Evolutionary conservation across 1,284 basidiomycete genomes (phyloP).

Genomic region (Calocybe gambosa): DNA sequence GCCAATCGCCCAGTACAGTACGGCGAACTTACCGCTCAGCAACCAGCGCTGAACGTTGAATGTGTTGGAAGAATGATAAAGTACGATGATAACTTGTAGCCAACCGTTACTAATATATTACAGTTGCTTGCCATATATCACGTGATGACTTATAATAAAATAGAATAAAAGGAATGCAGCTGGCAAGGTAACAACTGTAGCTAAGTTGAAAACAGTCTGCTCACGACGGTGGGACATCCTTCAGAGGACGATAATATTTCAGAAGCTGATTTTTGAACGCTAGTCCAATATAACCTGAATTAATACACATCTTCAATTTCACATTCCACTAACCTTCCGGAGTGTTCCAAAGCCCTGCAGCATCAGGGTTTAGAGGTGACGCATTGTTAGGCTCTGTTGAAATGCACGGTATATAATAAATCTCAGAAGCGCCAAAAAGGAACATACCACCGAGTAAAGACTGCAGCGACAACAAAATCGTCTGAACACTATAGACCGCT

Average conservation of each 20-base stretch:
- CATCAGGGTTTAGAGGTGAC: constrained; percentile 79
- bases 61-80: neutral
- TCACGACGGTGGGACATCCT: constrained; percentile 34
- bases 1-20: too few species aligned
- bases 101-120: neutral
- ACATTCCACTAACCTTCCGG: constrained; percentile 45
- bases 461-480: constrained; percentile 80
- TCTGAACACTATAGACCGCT: constrained; percentile 84
- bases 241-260: constrained; percentile 65
- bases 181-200: too few species aligned
- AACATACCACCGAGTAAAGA: constrained; percentile 73
- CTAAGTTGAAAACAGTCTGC: constrained; percentile 17
- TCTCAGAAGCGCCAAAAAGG: neutral
- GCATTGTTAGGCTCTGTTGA: constrained; percentile 80
- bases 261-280: constrained; percentile 69
- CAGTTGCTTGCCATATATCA: too few species aligned
- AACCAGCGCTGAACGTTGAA: constrained; percentile 19
- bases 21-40: constrained; percentile 22
- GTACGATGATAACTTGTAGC: neutral
- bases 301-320: neutral
- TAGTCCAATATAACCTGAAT: constrained; percentile 20
- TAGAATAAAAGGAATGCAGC: constrained; percentile 10
- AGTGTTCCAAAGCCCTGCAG: constrained; percentile 69
- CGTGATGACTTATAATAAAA: too few species aligned
- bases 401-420: neutral